Conservation (phyloP, 176 grass and related monocot genomes). For the Lolium perenne region DNA sequence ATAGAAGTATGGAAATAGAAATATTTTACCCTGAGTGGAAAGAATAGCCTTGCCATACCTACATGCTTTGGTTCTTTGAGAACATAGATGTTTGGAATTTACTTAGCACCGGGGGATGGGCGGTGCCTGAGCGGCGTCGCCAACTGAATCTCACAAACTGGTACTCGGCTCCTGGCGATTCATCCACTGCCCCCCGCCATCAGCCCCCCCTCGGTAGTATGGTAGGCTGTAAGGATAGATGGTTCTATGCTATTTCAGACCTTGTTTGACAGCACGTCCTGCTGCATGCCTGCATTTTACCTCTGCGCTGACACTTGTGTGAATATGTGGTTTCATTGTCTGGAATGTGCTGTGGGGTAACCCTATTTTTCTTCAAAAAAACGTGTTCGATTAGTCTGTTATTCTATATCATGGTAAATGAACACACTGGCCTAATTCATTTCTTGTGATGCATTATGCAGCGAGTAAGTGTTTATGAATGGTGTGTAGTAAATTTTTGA, state of each 20-base stretch:
- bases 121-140: too few species aligned
- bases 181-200: too few species aligned
- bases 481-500: neutral
- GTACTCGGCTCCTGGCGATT: too few species aligned
- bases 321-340: neutral
- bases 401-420: neutral
- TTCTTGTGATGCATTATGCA: slow-evolving; percentile 22
- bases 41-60: too few species aligned
- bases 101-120: too few species aligned
- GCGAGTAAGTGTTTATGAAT: neutral
- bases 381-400: neutral
- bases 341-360: neutral
- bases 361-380: neutral
- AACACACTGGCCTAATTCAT: neutral
- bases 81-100: too few species aligned
- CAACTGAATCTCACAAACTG: too few species aligned
- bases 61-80: too few species aligned
- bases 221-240: too few species aligned
- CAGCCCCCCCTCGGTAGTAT: too few species aligned
- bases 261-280: neutral
- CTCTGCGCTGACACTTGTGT: neutral
- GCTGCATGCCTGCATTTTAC: neutral
- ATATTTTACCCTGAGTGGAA: neutral
- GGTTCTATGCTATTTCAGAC: neutral
- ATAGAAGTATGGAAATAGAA: neutral